Base-by-base conservation (phyloP, 495 filamentous ascomycete species). In the Articulospora tetracladia region DNA sequence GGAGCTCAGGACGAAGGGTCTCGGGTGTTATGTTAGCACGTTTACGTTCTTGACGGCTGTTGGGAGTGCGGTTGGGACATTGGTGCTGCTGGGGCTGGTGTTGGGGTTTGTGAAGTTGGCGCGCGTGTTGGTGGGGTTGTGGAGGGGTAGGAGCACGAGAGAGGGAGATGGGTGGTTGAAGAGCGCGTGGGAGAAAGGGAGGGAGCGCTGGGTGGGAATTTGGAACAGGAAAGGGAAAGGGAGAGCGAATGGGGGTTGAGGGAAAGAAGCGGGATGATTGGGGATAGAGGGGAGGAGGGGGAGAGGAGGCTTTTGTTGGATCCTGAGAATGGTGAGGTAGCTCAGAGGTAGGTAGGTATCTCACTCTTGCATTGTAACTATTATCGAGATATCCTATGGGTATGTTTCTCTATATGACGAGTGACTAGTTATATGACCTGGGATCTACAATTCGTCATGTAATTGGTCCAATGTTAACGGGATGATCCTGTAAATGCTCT, bases 1-100 rank as follows among this genome's bases (percentile, higher is more conserved):
- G 74, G 80, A 83, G 63, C 62, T 83, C 15, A 74, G 79, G 23
- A 73, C 79, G 8, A 68, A 67, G 20, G 70, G 72, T 15, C 66
- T 84, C 1, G 76, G 77, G 4, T 82, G 80, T 59, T 64, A 75
- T 26, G 77, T 81, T 0, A 81, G 78, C n/a, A 80, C 77, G 17
- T 74, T 80, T 46, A 83, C 77, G 8, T 70, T 69, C 15, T 65
- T 82, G 22, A 75, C 74, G 0, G 69, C 70, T 41, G 51, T 79
- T n/a, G 65, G 73, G 1, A 69, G 74, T 1, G 67, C 80, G 11
- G 30, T 66, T 36, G 70, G 68, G 3, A 78, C 76, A 1, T 66
- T 79, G 17, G 19, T 69, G 23, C 58, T 74, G 7, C 59, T 76
- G 6, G 34, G 72, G 30, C 47, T 79, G 4, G 60, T 72, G 15